A percentile compares a stretch with the other conserved stretches of the same genome.
Evolutionary conservation across 495 filamentous ascomycete species (phyloP).

Genomic region (Xylaria intraflava): DNA sequence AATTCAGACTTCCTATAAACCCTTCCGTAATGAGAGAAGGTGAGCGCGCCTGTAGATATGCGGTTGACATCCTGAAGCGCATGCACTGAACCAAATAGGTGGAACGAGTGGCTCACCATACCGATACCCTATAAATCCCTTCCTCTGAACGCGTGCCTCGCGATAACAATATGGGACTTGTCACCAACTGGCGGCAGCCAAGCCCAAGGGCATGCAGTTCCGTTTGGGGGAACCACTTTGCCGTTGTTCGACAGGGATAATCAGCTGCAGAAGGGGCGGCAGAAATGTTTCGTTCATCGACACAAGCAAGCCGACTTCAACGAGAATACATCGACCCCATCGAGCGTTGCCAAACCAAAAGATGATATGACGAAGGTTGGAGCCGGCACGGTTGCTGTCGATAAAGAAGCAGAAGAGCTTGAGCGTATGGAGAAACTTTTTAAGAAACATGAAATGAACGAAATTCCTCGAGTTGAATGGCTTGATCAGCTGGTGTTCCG

Average conservation of each 20-base stretch:
- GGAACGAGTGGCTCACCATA: slow-evolving; percentile 94
- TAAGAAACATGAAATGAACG: slow-evolving; percentile 97
- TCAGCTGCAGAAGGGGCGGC: slow-evolving; percentile 78
- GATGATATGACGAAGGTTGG: slow-evolving; percentile 31
- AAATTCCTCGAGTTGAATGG: slow-evolving; percentile 89
- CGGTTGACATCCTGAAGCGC: neutral
- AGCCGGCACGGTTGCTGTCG: slow-evolving; percentile 21
- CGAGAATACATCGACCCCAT: slow-evolving; percentile 71
- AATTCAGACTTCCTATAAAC: slow-evolving; percentile 83
- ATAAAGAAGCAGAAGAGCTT: slow-evolving; percentile 65
- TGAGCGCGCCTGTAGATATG: slow-evolving; percentile 9
- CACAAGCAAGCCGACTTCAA: slow-evolving; percentile 81
- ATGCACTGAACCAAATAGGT: slow-evolving; percentile 39
- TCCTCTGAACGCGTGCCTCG: slow-evolving; percentile 72
- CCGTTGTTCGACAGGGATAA: slow-evolving; percentile 86
- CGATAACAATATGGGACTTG: slow-evolving; percentile 93
- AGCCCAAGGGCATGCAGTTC: slow-evolving; percentile 65
- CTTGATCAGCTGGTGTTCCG: slow-evolving; percentile 90
- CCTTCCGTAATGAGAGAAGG: slow-evolving; percentile 69
- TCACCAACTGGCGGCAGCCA: slow-evolving; percentile 65
- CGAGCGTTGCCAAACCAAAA: slow-evolving; percentile 45
- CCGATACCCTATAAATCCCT: slow-evolving; percentile 76
- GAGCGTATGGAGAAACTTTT: slow-evolving; percentile 79
- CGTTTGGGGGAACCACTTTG: slow-evolving; percentile 92
- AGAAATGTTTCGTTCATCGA: slow-evolving; percentile 82